Conservation (phyloP, 2,329 filamentous ascomycete species). For the Cryphonectria carpinicola region DNA sequence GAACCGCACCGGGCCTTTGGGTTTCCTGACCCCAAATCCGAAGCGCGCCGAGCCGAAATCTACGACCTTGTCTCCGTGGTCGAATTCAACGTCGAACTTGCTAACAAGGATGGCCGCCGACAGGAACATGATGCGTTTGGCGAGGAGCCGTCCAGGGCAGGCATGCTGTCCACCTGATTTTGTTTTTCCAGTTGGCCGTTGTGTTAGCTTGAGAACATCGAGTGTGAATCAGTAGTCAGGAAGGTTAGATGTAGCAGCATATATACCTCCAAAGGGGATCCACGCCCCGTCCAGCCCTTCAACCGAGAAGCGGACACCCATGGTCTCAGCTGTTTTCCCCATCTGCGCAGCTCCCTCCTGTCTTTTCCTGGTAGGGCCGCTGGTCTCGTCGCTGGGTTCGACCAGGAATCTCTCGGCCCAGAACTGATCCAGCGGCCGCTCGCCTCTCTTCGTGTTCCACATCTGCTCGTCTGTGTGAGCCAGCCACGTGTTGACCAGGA, state of each 20-base stretch:
- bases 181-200: background rate
- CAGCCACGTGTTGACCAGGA: background rate
- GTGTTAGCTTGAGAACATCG: background rate
- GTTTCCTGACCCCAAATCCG: background rate
- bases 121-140: constrained; percentile 1
- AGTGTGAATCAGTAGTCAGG: background rate
- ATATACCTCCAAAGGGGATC: background rate
- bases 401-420: constrained; percentile 3
- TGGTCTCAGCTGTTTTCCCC: background rate
- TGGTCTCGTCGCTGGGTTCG: background rate
- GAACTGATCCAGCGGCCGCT: constrained; percentile 1
- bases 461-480: background rate
- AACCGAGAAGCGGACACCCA: background rate
- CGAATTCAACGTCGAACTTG: background rate
- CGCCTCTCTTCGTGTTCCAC: background rate
- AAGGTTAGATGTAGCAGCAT: background rate
- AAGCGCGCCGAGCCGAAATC: background rate
- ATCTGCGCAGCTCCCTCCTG: background rate
- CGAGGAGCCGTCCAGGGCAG: background rate
- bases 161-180: background rate
- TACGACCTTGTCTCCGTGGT: background rate
- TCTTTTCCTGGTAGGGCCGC: background rate
- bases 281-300: background rate
- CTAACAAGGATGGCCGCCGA: background rate
- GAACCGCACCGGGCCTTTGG: background rate